phyloP scores from a whole-genome alignment of 176 grass and related monocot species.

The Luzula sylvatica region DNA sequence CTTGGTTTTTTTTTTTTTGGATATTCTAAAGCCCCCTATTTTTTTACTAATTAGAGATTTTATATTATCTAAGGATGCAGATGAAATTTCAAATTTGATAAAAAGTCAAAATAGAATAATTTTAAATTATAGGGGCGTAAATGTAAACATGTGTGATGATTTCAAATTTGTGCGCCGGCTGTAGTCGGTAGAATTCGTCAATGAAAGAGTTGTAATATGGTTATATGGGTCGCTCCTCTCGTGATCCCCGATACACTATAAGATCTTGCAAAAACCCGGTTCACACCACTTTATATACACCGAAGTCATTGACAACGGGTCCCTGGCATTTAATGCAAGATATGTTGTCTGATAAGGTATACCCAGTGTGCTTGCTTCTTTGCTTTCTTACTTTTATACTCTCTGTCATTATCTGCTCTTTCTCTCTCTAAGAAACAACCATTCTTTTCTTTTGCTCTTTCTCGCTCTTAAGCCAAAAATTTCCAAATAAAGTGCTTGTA shows the following conservation, averaged over 20 bases:
- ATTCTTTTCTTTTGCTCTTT: not conserved
- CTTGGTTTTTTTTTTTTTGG: no score
- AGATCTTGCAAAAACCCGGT: not conserved
- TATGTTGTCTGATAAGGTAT: constrained; percentile 6
- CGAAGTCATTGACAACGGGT: not conserved
- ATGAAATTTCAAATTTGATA: no score
- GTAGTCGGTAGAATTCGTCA: not conserved
- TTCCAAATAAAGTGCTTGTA: constrained; percentile 9
- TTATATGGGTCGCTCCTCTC: constrained; percentile 19
- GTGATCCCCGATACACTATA: constrained; percentile 14
- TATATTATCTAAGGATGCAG: no score
- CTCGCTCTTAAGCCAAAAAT: not conserved
- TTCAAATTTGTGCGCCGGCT: constrained; percentile 18
- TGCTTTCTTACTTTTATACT: constrained; percentile 24
- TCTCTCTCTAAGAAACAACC: constrained; percentile 4
- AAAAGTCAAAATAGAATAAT: no score
- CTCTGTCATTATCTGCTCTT: constrained; percentile 29
- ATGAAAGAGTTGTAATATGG: constrained; percentile 6
- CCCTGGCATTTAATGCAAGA: not conserved
- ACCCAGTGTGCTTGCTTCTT: not conserved
- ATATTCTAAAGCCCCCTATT: no score
- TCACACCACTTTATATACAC: not conserved
- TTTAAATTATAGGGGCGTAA: not conserved
- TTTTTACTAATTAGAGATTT: no score
- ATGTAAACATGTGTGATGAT: not conserved